phyloP scores from a whole-genome alignment of 2,329 filamentous ascomycete species.

The Xylariaceae sp. region DNA sequence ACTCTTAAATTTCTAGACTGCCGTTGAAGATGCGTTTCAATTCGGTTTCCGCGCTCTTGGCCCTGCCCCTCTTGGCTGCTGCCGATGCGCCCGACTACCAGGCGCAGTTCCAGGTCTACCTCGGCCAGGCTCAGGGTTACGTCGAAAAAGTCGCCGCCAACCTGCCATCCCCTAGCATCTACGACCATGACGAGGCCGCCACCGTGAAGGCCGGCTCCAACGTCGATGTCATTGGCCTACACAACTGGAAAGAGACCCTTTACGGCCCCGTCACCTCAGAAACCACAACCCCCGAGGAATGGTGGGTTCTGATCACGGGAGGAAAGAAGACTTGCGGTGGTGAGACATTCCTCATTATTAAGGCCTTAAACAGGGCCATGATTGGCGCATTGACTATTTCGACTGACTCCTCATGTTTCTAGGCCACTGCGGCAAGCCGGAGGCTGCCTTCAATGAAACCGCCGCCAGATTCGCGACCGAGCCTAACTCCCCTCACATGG shows the following conservation, averaged over 20 bases:
- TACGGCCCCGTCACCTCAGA: slow-evolving; percentile 55
- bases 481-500: slow-evolving; percentile 61
- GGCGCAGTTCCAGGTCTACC: slow-evolving; percentile 58
- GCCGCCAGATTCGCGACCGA: slow-evolving; percentile 57
- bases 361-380: neutral
- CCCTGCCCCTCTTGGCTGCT: slow-evolving; percentile 52
- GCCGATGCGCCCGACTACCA: slow-evolving; percentile 54
- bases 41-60: slow-evolving; percentile 43
- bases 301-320: slow-evolving; percentile 69
- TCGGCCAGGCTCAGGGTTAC: slow-evolving; percentile 55
- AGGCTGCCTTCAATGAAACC: slow-evolving; percentile 62
- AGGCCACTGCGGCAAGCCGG: slow-evolving; percentile 59
- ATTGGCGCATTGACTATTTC: neutral
- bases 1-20: neutral
- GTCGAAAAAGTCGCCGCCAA: slow-evolving; percentile 48
- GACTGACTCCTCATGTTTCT: slow-evolving; percentile 11
- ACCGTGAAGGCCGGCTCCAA: slow-evolving; percentile 47
- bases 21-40: slow-evolving; percentile 53
- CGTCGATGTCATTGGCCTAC: slow-evolving; percentile 56
- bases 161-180: slow-evolving; percentile 44
- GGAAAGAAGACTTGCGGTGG: slow-evolving; percentile 73
- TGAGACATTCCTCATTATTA: slow-evolving; percentile 31
- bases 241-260: slow-evolving; percentile 67
- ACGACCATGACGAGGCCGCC: slow-evolving; percentile 40
- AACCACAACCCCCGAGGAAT: slow-evolving; percentile 62